Conservation (phyloP, 2,329 filamentous ascomycete genomes). For the Tolypocladium amazonense region DNA sequence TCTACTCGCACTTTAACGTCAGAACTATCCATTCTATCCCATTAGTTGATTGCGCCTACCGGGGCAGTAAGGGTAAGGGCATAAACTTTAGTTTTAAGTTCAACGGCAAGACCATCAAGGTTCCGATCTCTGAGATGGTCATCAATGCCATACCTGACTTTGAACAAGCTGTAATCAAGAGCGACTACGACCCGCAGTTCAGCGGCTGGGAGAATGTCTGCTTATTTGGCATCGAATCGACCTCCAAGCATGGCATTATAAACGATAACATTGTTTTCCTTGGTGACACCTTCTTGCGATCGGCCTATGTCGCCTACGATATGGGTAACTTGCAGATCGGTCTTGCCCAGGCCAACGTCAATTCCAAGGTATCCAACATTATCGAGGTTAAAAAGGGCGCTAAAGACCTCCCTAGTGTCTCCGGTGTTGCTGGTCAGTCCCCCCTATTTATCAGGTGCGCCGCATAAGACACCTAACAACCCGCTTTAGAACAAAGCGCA, state of each 20-base stretch:
- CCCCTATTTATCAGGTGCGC: background rate
- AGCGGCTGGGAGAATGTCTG: constrained; percentile 34
- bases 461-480: background rate
- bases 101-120: constrained; percentile 33
- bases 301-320: constrained; percentile 47
- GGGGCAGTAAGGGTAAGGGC: constrained; percentile 27
- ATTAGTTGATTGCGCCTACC: constrained; percentile 41
- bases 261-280: constrained; percentile 30
- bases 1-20: constrained; percentile 44
- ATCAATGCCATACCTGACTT: constrained; percentile 31
- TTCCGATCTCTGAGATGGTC: constrained; percentile 43
- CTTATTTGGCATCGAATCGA: constrained; percentile 42
- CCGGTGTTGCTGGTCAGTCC: constrained; percentile 28
- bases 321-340: constrained; percentile 37
- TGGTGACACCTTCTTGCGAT: constrained; percentile 47
- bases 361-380: constrained; percentile 30
- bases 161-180: constrained; percentile 30
- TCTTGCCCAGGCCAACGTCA: constrained; percentile 41
- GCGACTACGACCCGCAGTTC: constrained; percentile 19
- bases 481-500: constrained; percentile 6
- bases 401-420: constrained; percentile 29
- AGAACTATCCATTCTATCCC: constrained; percentile 33
- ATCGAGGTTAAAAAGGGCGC: constrained; percentile 30
- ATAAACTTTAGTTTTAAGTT: constrained; percentile 43
- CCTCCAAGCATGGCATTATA: constrained; percentile 19